Evolutionary conservation across 2,329 filamentous ascomycete genomes (phyloP), one percentile per base, ranked within the genome.

Genomic region (Colletotrichum eleusines): DNA sequence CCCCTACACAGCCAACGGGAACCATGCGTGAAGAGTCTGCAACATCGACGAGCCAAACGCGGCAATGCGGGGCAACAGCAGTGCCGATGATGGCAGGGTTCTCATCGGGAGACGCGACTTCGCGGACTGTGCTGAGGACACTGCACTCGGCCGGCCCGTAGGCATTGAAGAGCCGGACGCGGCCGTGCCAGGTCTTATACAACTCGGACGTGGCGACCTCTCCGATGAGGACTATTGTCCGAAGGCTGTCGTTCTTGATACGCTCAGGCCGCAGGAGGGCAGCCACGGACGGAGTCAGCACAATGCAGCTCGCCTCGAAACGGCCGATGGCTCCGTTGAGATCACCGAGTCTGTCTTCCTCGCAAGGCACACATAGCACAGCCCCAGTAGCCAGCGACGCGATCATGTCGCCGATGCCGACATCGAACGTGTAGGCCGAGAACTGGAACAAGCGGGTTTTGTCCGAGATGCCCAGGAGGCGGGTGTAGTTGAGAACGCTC

Each of bases 1-100:
- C 76, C 33, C 76, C 76, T 14, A 75, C 60, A n/a, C 61, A 67
- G 6, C 76, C 76, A 18, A 75, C 53, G 3, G 73, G 75, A 8
- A 60, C 72, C 2, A 77, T 72, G 1, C 59, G 50, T 50, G 74
- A 55, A 55, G 71, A 68, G 48, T 77, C 61, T 8, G 69, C 42
- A 1, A 71, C 68, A 18, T 76, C 58, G 3, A 74, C 72, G 20
- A 77, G 42, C 72, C 75, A 76, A 26, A 61, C 46, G 54, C 51
- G 20, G 2, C 33, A 38, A 33, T 46, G 48, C 20, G 16, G 23
- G n/a, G 8, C 48, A 5, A 58, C 20, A 3, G n/a, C 35, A 8
- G 5, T 12, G 23, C 55, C 46, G 4, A 53, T 65, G 57, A 51
- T 72, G 23, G 20, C 66, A n/a, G 35, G 58, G 11, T 53, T 59